Base-by-base conservation (phyloP, 106 monocot species). In the Acorus gramineus region DNA sequence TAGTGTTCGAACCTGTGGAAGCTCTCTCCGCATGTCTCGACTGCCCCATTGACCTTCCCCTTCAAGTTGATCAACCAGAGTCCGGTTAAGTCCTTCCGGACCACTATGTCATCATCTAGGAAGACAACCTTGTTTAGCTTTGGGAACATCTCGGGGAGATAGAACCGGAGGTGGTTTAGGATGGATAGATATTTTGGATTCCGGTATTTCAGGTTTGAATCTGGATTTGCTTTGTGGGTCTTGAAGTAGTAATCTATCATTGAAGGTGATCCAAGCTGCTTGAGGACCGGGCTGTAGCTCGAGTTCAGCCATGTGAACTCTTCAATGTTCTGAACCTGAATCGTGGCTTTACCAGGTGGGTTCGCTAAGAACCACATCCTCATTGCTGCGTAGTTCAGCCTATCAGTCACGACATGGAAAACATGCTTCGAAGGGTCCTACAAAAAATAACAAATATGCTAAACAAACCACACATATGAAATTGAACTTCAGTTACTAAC, bases 141-240 rank as follows among this genome's bases (percentile, higher is more conserved):
- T n/a, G 78, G 78, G 14, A 66, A 78, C 11, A 78, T 72, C 72
- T 78, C 55, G 7, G 77, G 81, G 12, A 82, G 67, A 49, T 81
- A 81, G 47, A 82, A 82, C 11, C 81, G 61, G 11, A 82, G 65
- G 66, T 82, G 77, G 55, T 77, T 82, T 6, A 82, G 69, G 7
- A 82, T 82, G 0, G 77, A 73, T 8, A 82, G 69, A 51, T 77
- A 82, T 57, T 82, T 82, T n/a, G 81, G 81, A 64, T 82, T 82
- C 1, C 77, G 63, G 59, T 61, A 82, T 53, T 82, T 82, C 65
- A 82, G 57, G 46, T 82, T 77, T 42, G 61, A 28, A 53, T 73
- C 77, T 13, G 81, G 55, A 13, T 54, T 66, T 4, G 65, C 50
- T 42, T 51, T 44, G 42, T 64, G 69, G 50, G 69, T 50, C 58